Evolutionary conservation across 73 alveolate species (phyloP).

Genomic region (Paramecium sexaurelia): DNA sequence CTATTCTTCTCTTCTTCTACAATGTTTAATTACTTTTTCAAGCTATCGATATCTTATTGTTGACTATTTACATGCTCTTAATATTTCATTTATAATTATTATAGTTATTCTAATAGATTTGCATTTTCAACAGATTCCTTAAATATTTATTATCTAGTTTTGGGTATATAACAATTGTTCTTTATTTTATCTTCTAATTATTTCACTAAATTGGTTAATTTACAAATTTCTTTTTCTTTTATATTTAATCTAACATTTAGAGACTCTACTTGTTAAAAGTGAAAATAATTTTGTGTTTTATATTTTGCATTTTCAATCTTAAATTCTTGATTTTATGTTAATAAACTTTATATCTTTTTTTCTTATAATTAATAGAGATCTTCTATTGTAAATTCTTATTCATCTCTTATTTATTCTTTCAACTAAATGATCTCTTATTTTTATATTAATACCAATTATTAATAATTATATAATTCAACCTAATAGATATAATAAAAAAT

Average conservation of each 20-base stretch:
- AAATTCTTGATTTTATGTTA: not conserved
- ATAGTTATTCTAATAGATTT: not conserved
- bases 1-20: not conserved
- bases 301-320: not conserved
- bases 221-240: not conserved
- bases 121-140: constrained; percentile 13
- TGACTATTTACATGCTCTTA: not conserved
- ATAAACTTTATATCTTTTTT: not conserved
- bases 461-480: not conserved
- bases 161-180: not conserved
- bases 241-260: not conserved
- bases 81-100: not conserved
- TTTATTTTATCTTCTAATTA: not conserved
- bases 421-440: not conserved
- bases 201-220: not conserved
- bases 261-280: not conserved
- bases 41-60: not conserved
- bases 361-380: not conserved
- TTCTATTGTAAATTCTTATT: not conserved
- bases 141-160: not conserved
- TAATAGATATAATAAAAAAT: not conserved
- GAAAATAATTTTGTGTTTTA: not conserved
- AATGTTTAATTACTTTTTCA: not conserved
- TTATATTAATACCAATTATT: not conserved
- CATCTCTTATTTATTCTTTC: not conserved